A percentile compares a stretch with the other conserved stretches of the same genome.
These are phyloP conservation scores for Carex scoparia DNA, from an alignment of 176 grass and related monocot genomes.

Conservation along the genomic window DNA sequence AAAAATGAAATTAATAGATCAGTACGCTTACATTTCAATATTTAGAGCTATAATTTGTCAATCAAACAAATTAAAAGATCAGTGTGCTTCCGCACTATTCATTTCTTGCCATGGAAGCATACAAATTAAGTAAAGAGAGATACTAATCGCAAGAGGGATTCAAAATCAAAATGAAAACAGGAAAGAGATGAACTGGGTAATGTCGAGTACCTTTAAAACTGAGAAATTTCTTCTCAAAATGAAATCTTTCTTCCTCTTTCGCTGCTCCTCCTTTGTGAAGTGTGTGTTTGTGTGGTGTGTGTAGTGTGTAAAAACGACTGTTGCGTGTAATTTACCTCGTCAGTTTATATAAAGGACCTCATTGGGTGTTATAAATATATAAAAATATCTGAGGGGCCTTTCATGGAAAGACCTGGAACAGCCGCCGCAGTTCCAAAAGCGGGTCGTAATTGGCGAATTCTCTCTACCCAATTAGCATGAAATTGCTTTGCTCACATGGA, in stretches of 20 bases:
- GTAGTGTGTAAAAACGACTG: slow-evolving; percentile 8
- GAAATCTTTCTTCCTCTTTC: background rate
- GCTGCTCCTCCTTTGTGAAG: background rate
- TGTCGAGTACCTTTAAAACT: background rate
- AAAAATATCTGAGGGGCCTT: slow-evolving; percentile 10
- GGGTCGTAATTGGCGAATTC: slow-evolving; percentile 17
- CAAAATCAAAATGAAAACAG: background rate
- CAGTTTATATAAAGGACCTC: slow-evolving; percentile 18
- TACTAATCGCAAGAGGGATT: background rate
- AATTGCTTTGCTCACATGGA: background rate
- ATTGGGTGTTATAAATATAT: background rate
- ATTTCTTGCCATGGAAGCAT: background rate
- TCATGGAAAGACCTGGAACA: slow-evolving; percentile 22
- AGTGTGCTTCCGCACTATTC: background rate
- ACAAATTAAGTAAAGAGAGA: background rate
- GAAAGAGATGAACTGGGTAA: background rate
- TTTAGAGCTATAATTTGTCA: background rate
- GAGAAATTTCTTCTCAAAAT: slow-evolving; percentile 5
- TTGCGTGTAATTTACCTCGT: background rate
- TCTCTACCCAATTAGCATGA: background rate
- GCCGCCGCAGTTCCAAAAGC: slow-evolving; percentile 7
- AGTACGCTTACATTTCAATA: background rate
- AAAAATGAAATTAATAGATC: background rate
- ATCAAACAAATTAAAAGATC: background rate
- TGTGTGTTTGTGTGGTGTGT: background rate